Evolutionary conservation across 805 yeast species (phyloP).

Genomic region (Lipomyces chichibuensis): DNA sequence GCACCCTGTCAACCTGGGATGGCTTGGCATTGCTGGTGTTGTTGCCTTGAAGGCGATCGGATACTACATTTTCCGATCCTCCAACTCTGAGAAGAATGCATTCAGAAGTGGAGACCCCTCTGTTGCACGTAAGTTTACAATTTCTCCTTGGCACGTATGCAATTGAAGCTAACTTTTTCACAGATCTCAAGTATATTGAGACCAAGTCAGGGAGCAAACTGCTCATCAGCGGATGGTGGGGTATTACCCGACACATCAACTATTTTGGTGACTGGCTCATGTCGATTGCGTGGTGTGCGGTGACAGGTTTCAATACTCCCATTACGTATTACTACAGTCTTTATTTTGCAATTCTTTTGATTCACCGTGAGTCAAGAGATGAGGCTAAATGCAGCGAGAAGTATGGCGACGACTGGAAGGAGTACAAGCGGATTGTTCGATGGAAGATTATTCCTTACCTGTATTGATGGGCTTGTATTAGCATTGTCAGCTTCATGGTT

Average conservation of each 20-base stretch:
- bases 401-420: constrained; percentile 84
- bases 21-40: constrained; percentile 47
- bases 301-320: constrained; percentile 80
- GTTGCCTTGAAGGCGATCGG: constrained; percentile 61
- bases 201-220: constrained; percentile 72
- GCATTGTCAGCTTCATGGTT: no score
- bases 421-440: constrained; percentile 79
- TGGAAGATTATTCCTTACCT: constrained; percentile 88
- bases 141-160: background rate
- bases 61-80: constrained; percentile 75
- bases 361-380: constrained; percentile 90
- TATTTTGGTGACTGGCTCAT: constrained; percentile 95
- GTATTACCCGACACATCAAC: constrained; percentile 85
- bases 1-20: constrained; percentile 61
- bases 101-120: constrained; percentile 78
- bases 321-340: constrained; percentile 84
- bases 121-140: constrained; percentile 48
- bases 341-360: constrained; percentile 77
- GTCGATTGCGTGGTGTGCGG: constrained; percentile 88
- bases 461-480: constrained; percentile 51
- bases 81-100: constrained; percentile 82
- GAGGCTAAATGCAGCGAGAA: constrained; percentile 86
- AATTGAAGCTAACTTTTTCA: background rate
- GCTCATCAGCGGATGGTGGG: constrained; percentile 96
- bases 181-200: constrained; percentile 60